Evolutionary conservation across 192 early-diverging fungal species (phyloP).

Genomic region (Coemansia sp.): DNA sequence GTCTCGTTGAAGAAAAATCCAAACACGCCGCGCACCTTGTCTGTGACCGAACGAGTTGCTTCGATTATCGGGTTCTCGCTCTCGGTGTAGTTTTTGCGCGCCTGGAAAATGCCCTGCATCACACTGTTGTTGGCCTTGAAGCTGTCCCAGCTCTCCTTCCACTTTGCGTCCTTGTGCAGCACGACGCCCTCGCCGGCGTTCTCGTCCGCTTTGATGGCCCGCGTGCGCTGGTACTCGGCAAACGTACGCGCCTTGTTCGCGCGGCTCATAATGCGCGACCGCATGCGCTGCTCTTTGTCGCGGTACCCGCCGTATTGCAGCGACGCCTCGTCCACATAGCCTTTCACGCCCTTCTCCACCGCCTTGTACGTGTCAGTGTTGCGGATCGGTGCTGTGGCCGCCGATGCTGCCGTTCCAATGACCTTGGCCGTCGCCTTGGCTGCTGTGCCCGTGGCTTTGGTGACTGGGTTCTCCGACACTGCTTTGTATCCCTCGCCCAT

Average conservation of each 20-base stretch:
- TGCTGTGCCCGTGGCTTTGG: slow-evolving; percentile 75
- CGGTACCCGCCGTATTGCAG: slow-evolving; percentile 73
- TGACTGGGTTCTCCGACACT: slow-evolving; percentile 72
- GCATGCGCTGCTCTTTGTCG: slow-evolving; percentile 68
- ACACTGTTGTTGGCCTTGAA: slow-evolving; percentile 88
- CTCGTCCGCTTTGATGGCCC: slow-evolving; percentile 47
- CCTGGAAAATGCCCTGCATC: slow-evolving; percentile 78
- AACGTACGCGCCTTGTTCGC: slow-evolving; percentile 47
- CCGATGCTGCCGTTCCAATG: slow-evolving; percentile 63
- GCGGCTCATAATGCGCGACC: slow-evolving; percentile 43
- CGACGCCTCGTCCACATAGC: slow-evolving; percentile 69
- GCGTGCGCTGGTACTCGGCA: slow-evolving; percentile 53
- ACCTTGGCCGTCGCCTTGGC: slow-evolving; percentile 64
- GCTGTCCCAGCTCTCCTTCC: slow-evolving; percentile 88
- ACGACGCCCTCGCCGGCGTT: slow-evolving; percentile 76
- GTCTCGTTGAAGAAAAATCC: slow-evolving; percentile 88
- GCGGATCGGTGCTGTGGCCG: slow-evolving; percentile 66
- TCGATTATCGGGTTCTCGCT: slow-evolving; percentile 83
- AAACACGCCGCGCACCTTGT: slow-evolving; percentile 73
- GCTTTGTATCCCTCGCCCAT: slow-evolving; percentile 66
- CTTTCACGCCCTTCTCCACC: slow-evolving; percentile 63
- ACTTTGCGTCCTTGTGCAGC: slow-evolving; percentile 81
- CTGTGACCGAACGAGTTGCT: slow-evolving; percentile 71
- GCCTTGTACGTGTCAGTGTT: slow-evolving; percentile 66
- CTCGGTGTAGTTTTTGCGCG: slow-evolving; percentile 81